Evolutionary conservation across 805 yeast genomes (phyloP).

Genomic region (Kuraishia borneana): DNA sequence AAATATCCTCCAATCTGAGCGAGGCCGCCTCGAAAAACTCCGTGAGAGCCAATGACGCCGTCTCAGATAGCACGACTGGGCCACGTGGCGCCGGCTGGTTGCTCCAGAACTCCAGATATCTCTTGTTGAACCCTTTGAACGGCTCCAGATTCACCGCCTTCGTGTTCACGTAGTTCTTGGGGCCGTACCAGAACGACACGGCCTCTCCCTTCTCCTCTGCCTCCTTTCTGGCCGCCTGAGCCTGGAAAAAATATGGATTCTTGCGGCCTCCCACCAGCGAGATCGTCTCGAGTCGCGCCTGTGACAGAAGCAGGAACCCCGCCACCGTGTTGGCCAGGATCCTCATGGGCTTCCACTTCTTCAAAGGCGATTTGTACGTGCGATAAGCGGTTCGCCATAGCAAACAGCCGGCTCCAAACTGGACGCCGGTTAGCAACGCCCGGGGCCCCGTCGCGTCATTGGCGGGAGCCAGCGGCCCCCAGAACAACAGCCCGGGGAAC

Average conservation of each 20-base stretch:
- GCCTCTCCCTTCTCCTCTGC: conserved; percentile 26
- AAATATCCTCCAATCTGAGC: background rate
- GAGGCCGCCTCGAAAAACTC: background rate
- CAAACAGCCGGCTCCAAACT: conserved; percentile 12
- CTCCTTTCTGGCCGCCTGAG: conserved; percentile 21
- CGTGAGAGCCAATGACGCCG: background rate
- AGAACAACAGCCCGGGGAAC: conserved; percentile 9
- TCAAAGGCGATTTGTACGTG: too few relatives aligned
- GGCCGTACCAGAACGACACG: conserved; percentile 41
- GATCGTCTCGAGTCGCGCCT: conserved; percentile 10
- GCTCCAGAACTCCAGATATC: background rate
- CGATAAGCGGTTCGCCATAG: conserved; percentile 3
- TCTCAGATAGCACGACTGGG: background rate
- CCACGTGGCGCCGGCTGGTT: background rate
- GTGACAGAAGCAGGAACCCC: background rate
- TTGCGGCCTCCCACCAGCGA: conserved; percentile 13
- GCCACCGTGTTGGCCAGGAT: background rate
- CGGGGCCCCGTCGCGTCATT: conserved; percentile 19
- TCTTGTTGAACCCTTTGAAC: background rate
- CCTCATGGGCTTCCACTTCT: background rate
- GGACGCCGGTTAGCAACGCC: conserved; percentile 13
- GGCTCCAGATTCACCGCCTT: background rate
- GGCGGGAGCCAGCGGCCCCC: conserved; percentile 24
- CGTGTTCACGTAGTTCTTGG: conserved; percentile 14
- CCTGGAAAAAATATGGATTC: conserved; percentile 35